Conservation (phyloP, 495 filamentous ascomycete species). For the Rusavskia elegans region DNA sequence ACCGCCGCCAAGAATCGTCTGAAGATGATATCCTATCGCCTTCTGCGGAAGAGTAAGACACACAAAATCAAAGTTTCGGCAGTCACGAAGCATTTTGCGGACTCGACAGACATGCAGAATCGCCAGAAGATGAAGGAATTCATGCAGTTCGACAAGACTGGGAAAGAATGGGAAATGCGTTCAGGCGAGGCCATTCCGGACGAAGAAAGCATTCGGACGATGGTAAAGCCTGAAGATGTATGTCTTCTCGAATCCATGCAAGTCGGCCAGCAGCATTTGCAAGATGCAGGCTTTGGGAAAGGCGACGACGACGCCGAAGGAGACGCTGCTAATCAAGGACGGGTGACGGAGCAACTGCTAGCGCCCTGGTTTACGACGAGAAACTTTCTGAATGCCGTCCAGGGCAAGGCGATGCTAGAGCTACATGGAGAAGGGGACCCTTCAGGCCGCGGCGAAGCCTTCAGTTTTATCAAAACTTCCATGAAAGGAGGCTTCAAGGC, state of each 20-base stretch:
- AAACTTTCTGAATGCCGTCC: conserved; percentile 84
- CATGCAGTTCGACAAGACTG: conserved; percentile 68
- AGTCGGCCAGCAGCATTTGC: conserved; percentile 68
- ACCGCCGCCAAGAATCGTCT: conserved; percentile 88
- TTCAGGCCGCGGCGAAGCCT: conserved; percentile 81
- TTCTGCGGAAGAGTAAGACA: conserved; percentile 58
- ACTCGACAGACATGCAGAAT: conserved; percentile 85
- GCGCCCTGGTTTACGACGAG: conserved; percentile 91
- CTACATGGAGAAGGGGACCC: conserved; percentile 91
- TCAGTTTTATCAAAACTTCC: conserved; percentile 88
- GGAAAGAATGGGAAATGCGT: conserved; percentile 67
- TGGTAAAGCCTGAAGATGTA: conserved; percentile 90
- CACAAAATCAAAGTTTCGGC: conserved; percentile 54
- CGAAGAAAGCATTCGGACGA: conserved; percentile 56
- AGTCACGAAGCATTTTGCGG: conserved; percentile 76
- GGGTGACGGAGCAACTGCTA: conserved; percentile 73
- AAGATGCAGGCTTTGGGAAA: conserved; percentile 68
- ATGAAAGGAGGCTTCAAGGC: conserved; percentile 98
- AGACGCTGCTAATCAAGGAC: conserved; percentile 45
- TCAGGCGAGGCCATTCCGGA: conserved; percentile 58
- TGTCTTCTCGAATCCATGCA: conserved; percentile 95
- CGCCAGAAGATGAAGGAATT: conserved; percentile 95
- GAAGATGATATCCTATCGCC: conserved; percentile 83
- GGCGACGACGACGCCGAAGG: conserved; percentile 58
- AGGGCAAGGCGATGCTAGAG: conserved; percentile 92